phyloP scores from a whole-genome alignment of 768 basidiomycete genomes.

The Hydnum rufescens region DNA sequence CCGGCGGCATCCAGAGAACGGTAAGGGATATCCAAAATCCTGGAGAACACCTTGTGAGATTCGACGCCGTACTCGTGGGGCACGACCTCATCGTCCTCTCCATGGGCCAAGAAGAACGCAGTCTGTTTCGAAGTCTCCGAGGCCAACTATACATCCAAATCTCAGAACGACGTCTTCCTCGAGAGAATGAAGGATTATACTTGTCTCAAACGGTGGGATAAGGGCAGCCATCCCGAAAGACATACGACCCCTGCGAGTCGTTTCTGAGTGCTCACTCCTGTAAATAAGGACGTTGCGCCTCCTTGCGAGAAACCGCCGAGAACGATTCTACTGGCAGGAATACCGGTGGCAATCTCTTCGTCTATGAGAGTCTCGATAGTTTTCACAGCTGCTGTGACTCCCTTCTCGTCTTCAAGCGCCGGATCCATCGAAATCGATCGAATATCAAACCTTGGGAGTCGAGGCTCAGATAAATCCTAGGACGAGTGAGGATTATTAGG shows the following conservation, averaged over 20 bases:
- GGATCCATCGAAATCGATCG: background rate
- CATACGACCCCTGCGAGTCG: background rate
- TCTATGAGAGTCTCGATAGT: conserved; percentile 49
- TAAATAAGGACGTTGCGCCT: background rate
- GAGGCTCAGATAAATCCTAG: background rate
- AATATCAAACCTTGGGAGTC: background rate
- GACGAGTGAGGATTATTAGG: too few relatives aligned
- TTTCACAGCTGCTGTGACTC: conserved; percentile 47
- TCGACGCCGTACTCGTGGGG: background rate
- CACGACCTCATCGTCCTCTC: background rate
- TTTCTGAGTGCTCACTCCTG: background rate
- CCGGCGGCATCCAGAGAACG: background rate
- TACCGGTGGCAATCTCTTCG: conserved; percentile 52
- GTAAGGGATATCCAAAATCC: background rate
- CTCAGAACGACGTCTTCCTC: too few relatives aligned
- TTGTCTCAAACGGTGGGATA: too few relatives aligned
- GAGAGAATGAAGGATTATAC: too few relatives aligned
- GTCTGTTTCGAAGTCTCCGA: too few relatives aligned
- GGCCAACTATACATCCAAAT: too few relatives aligned
- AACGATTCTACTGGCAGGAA: conserved; percentile 49
- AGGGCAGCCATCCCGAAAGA: background rate
- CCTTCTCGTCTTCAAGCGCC: conserved; percentile 47
- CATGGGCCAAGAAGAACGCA: background rate
- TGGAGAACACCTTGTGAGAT: background rate
- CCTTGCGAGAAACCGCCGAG: conserved; percentile 41